phyloP scores from a whole-genome alignment of 2,329 filamentous ascomycete species.

The Colletotrichum sojae region DNA sequence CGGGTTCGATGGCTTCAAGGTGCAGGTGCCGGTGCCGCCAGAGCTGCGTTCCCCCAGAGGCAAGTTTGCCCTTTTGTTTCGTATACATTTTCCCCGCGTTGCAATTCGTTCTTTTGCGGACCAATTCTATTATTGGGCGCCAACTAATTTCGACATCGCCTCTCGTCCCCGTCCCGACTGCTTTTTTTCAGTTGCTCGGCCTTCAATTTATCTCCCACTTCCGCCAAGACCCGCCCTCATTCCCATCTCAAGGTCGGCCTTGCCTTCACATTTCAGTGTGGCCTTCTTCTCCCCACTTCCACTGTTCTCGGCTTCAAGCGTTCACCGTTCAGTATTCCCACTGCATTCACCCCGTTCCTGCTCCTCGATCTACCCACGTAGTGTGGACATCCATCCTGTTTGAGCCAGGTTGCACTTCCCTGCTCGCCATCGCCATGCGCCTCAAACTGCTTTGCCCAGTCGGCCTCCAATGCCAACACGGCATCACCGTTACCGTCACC shows the following conservation, averaged over 20 bases:
- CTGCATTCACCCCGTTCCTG: neutral
- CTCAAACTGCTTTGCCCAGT: neutral
- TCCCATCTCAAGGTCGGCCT: neutral
- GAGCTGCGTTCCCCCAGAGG: slow-evolving; percentile 29
- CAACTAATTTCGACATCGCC: neutral
- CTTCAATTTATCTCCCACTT: slow-evolving; percentile 8
- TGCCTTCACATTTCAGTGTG: neutral
- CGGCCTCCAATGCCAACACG: neutral
- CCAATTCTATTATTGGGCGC: neutral
- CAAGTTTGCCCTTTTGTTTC: slow-evolving; percentile 8
- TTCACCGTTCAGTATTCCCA: too few species aligned
- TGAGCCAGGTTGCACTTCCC: neutral
- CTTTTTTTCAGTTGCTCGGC: neutral
- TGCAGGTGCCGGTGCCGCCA: slow-evolving; percentile 2
- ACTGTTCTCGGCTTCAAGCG: neutral
- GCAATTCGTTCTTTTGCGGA: neutral
- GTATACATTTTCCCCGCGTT: neutral
- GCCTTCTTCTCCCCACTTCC: neutral
- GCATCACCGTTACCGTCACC: neutral
- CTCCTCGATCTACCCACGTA: neutral
- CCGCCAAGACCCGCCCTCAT: neutral
- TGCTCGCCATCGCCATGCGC: neutral
- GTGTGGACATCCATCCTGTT: slow-evolving; percentile 1
- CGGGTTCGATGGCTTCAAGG: slow-evolving; percentile 12
- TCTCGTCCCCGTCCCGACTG: neutral